These are phyloP conservation scores for Pseudogymnoascus sp. DNA, from an alignment of 2,329 filamentous ascomycete genomes.

Conservation along the genomic window DNA sequence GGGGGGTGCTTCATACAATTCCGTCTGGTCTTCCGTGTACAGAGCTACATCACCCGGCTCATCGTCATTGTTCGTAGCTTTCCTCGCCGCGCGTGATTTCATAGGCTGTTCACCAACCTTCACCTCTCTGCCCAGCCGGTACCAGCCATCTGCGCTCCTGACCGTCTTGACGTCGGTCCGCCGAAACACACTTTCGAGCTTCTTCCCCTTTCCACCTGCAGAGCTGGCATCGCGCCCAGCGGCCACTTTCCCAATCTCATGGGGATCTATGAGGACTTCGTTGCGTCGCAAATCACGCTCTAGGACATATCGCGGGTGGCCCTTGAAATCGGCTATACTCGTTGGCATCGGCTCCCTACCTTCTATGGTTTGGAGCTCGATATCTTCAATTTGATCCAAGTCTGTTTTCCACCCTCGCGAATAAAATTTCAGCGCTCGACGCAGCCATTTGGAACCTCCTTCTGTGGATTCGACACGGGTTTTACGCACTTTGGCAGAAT, in stretches of 20 bases:
- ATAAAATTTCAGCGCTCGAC: constrained; percentile 43
- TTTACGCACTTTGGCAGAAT: constrained; percentile 81
- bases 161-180: constrained; percentile 72
- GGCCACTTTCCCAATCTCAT: constrained; percentile 69
- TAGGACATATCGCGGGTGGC: constrained; percentile 75
- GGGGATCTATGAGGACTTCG: constrained; percentile 63
- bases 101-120: constrained; percentile 71
- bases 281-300: constrained; percentile 77
- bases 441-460: constrained; percentile 46
- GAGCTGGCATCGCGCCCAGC: constrained; percentile 50
- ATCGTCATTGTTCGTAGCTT: constrained; percentile 31
- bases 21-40: constrained; percentile 58
- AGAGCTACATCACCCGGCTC: constrained; percentile 46
- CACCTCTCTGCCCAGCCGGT: constrained; percentile 74
- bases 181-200: constrained; percentile 72
- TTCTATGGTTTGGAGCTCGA: constrained; percentile 62
- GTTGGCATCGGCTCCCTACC: constrained; percentile 76
- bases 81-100: constrained; percentile 57
- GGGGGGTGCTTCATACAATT: constrained; percentile 66
- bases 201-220: constrained; percentile 22
- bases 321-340: constrained; percentile 80
- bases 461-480: constrained; percentile 63
- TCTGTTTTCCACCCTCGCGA: constrained; percentile 42
- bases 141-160: constrained; percentile 81
- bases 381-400: constrained; percentile 76